Evolutionary conservation across 495 filamentous ascomycete genomes (phyloP).

Genomic region (Aspergillus nanangensis): DNA sequence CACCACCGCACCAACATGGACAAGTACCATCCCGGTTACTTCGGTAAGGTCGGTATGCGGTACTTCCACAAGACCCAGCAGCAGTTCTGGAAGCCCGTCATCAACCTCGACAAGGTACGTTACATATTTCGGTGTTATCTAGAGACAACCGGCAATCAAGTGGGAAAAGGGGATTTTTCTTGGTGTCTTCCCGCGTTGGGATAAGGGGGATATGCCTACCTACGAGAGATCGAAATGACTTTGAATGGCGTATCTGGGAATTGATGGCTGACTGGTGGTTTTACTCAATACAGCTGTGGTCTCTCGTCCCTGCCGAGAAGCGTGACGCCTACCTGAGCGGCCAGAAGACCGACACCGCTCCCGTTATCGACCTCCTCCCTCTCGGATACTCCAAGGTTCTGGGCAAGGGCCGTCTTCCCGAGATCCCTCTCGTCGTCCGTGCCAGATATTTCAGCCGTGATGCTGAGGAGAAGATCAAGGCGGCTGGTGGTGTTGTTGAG

Average conservation of each 20-base stretch:
- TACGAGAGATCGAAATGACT: constrained; percentile 1
- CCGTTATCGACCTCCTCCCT: constrained; percentile 87
- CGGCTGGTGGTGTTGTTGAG: constrained; percentile 86
- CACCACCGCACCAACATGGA: constrained; percentile 93
- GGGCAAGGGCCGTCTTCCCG: constrained; percentile 85
- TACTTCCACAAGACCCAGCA: constrained; percentile 88
- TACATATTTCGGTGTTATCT: not conserved
- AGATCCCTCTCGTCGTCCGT: constrained; percentile 81
- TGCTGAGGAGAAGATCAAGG: constrained; percentile 93
- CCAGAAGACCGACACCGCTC: constrained; percentile 72
- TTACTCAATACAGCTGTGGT: constrained; percentile 62
- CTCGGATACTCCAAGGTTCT: constrained; percentile 92
- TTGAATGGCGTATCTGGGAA: not conserved
- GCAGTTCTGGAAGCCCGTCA: constrained; percentile 87
- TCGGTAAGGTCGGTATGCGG: constrained; percentile 96
- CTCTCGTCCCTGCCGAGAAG: constrained; percentile 74
- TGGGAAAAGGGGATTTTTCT: not conserved
- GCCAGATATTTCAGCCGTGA: constrained; percentile 83
- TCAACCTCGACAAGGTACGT: constrained; percentile 88
- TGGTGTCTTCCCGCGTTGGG: too few species aligned
- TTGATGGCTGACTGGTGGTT: constrained; percentile 18
- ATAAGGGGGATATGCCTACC: not conserved
- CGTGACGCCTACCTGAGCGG: constrained; percentile 76
- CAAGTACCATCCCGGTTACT: constrained; percentile 95
- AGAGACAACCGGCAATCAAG: too few species aligned